Conservation (phyloP, 1,139 yeast genomes). For the Magnusiomyces paraingens region DNA sequence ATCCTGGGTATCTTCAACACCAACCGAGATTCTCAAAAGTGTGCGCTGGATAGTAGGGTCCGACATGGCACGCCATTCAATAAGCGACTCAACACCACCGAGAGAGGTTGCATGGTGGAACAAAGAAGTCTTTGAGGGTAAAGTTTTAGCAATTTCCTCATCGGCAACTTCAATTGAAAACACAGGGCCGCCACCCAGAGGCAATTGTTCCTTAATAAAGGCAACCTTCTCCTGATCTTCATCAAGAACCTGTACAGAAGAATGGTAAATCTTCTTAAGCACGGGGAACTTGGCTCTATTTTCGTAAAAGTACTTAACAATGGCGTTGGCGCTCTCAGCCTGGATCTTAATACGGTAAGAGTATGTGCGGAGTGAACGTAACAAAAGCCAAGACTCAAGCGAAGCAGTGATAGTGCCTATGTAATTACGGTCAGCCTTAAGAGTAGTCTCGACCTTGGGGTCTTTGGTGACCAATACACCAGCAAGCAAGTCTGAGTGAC, state of each 20-base stretch:
- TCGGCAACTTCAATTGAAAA: conserved; percentile 55
- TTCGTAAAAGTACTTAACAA: conserved; percentile 53
- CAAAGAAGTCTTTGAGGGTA: conserved; percentile 62
- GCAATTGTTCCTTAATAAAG: conserved; percentile 58
- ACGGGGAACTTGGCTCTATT: conserved; percentile 44
- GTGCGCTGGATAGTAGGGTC: conserved; percentile 52
- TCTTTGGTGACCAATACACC: conserved; percentile 68
- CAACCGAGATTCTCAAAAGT: conserved; percentile 68
- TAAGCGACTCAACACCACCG: conserved; percentile 88
- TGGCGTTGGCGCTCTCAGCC: conserved; percentile 52
- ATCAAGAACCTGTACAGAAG: conserved; percentile 55
- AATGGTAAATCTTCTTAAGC: conserved; percentile 53
- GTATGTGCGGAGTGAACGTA: conserved; percentile 75
- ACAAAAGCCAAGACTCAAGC: conserved; percentile 63
- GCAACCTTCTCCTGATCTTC: conserved; percentile 31
- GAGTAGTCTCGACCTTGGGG: conserved; percentile 37
- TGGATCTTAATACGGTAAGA: conserved; percentile 65
- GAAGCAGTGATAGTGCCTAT: conserved; percentile 77
- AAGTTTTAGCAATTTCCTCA: conserved; percentile 49
- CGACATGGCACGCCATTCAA: conserved; percentile 84
- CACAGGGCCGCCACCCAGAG: conserved; percentile 66
- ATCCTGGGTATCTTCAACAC: conserved; percentile 69
- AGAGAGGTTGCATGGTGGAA: conserved; percentile 89
- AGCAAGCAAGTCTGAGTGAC: conserved; percentile 86
- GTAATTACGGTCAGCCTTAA: conserved; percentile 55